Evolutionary conservation across 495 filamentous ascomycete species (phyloP), one percentile per base, ranked within the genome.

Genomic region (Platismatia glauca): DNA sequence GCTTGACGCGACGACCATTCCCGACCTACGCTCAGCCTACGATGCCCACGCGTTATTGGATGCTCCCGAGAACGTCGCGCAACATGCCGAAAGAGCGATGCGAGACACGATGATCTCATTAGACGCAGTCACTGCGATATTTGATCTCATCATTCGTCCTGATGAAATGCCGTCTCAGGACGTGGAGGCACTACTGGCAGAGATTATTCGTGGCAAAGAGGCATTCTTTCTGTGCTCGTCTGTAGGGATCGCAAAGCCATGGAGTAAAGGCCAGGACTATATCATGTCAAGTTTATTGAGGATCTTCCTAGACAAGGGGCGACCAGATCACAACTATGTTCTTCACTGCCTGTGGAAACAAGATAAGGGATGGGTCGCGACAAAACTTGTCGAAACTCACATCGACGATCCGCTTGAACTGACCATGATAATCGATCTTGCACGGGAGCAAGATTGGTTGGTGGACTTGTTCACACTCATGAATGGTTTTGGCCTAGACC

Each of bases 281-380:
- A 81, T 88, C 27, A 74, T 89, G 59, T 75, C 81, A 50, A 80
- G 83, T 52, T 78, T 85, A 4, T 78, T 89, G 52, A 74, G 81
- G 58, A 79, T 82, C 7, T 87, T 86, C 63, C 77, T 89, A 50
- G 68, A 76, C 38, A 86, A 85, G 69, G 79, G 83, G 58, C 81
- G 86, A 41, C 78, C 82, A 20, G 84, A 89, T 20, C 84, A 89
- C 69, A 85, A 89, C 60, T 90, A 97, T 57, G 92, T 95, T 22
- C 80, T 97, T 58, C 83, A 94, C 71, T 89, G 88, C 62, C 76
- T 95, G 5, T 97, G 94, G 93, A 86, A 86, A 65, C 87, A 89
- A 65, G 89, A 97, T 69, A 87, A 83, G 60, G 77, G 83, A 35
- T 97, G 90, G 88, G 86, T 97, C 27, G 83, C 85, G 1, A 79